phyloP scores from a whole-genome alignment of 371 early-diverging fungal species.

The Dichotomocladium elegans region DNA sequence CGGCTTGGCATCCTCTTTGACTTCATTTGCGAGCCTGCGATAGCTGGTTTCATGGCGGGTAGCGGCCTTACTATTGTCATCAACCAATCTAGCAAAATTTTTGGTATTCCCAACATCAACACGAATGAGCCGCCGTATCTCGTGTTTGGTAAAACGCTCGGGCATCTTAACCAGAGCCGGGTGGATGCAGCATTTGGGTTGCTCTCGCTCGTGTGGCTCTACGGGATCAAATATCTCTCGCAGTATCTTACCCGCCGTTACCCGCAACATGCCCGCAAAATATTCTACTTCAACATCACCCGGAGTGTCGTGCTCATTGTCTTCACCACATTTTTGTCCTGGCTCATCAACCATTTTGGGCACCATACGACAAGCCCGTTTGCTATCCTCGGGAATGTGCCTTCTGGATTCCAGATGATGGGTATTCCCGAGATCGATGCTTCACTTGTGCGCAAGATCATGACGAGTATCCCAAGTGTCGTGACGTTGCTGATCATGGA shows the following conservation, averaged over 20 bases:
- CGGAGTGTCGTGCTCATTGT: constrained; percentile 74
- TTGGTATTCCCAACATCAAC: constrained; percentile 71
- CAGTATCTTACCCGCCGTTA: constrained; percentile 31
- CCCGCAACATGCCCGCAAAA: constrained; percentile 27
- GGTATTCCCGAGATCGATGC: constrained; percentile 46
- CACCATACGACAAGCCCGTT: constrained; percentile 35
- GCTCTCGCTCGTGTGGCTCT: constrained; percentile 48
- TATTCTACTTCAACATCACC: constrained; percentile 55
- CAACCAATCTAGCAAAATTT: constrained; percentile 72
- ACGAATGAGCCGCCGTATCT: constrained; percentile 57
- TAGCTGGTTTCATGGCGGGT: constrained; percentile 76
- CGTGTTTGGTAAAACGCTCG: constrained; percentile 55
- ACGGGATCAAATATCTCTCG: constrained; percentile 32
- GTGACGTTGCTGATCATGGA: constrained; percentile 80
- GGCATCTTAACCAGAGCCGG: constrained; percentile 39
- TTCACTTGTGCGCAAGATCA: constrained; percentile 39
- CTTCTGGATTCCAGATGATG: constrained; percentile 67
- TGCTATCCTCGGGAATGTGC: constrained; percentile 66
- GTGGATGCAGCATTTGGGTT: constrained; percentile 63
- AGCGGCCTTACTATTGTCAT: constrained; percentile 78
- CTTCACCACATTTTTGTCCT: constrained; percentile 71
- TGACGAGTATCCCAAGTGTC: constrained; percentile 57
- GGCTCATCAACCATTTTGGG: constrained; percentile 49
- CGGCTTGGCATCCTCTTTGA: constrained; percentile 80
- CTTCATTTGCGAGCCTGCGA: constrained; percentile 75